Conservation (phyloP, 225 moss, liverwort and hornwort genomes). For the Marchantia polymorpha region DNA sequence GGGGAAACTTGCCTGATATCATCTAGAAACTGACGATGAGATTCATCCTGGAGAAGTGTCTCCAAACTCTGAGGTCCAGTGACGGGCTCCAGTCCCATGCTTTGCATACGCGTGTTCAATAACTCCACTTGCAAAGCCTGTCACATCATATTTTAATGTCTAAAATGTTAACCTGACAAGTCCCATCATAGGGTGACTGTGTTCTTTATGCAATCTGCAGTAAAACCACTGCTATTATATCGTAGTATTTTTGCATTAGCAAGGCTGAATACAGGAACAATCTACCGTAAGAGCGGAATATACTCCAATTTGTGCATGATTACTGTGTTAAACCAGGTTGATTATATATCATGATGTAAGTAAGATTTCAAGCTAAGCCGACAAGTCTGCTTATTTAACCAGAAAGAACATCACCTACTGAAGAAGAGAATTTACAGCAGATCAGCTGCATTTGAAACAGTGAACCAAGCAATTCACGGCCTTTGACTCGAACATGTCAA, state of each 20-base stretch:
- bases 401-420: too few relatives aligned
- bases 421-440: too few relatives aligned
- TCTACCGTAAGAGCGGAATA: neutral
- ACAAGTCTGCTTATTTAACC: too few relatives aligned
- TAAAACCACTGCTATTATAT: neutral
- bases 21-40: slow-evolving; percentile 62
- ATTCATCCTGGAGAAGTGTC: slow-evolving; percentile 60
- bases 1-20: slow-evolving; percentile 59
- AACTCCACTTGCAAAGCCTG: slow-evolving; percentile 80
- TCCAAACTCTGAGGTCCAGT: slow-evolving; percentile 67
- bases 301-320: neutral
- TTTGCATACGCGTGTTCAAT: slow-evolving; percentile 62
- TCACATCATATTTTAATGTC: slow-evolving; percentile 10
- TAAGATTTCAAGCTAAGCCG: too few relatives aligned
- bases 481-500: too few relatives aligned
- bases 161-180: slow-evolving; percentile 13
- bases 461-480: too few relatives aligned
- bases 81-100: slow-evolving; percentile 65
- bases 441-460: too few relatives aligned
- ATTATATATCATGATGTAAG: too few relatives aligned
- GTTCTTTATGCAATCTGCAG: neutral
- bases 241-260: neutral
- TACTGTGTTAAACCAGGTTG: too few relatives aligned
- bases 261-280: neutral
- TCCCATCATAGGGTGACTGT: neutral